These are phyloP conservation scores for Moesziomyces globuligerus DNA, from an alignment of 1,284 basidiomycete genomes.

Conservation along the genomic window DNA sequence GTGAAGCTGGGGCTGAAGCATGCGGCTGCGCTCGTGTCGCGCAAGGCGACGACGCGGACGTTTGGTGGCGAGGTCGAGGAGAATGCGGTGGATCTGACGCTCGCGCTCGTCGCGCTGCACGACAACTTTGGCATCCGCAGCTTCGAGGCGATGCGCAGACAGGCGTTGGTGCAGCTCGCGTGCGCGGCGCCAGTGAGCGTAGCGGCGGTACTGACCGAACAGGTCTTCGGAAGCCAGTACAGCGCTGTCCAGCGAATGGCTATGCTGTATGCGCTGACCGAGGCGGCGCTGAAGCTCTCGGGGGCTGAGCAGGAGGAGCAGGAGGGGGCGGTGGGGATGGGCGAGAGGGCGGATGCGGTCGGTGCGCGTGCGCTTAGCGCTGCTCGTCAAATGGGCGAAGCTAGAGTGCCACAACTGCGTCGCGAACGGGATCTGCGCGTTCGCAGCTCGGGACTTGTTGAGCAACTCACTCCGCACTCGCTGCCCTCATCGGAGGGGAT, in stretches of 20 bases:
- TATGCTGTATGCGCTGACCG: constrained; percentile 84
- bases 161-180: constrained; percentile 80
- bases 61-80: constrained; percentile 73
- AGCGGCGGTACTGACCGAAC: constrained; percentile 78
- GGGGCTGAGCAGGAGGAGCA: neutral
- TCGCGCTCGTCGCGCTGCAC: constrained; percentile 79
- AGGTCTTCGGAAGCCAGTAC: constrained; percentile 92
- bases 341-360: constrained; percentile 10
- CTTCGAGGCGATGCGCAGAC: constrained; percentile 83
- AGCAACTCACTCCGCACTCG: neutral
- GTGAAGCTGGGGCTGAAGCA: constrained; percentile 44
- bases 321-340: constrained; percentile 1
- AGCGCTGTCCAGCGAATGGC: constrained; percentile 83
- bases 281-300: constrained; percentile 85
- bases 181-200: constrained; percentile 79
- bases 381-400: constrained; percentile 31
- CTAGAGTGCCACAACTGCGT: constrained; percentile 28
- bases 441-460: no score
- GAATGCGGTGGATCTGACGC: constrained; percentile 83
- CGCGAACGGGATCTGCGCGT: constrained; percentile 13
- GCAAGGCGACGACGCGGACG: constrained; percentile 36
- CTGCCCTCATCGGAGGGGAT: neutral
- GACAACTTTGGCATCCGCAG: constrained; percentile 83
- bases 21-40: constrained; percentile 45
- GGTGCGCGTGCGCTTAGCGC: constrained; percentile 5